Evolutionary conservation across 768 basidiomycete genomes (phyloP).

Genomic region (Lanmaoa pseudosensibilis): DNA sequence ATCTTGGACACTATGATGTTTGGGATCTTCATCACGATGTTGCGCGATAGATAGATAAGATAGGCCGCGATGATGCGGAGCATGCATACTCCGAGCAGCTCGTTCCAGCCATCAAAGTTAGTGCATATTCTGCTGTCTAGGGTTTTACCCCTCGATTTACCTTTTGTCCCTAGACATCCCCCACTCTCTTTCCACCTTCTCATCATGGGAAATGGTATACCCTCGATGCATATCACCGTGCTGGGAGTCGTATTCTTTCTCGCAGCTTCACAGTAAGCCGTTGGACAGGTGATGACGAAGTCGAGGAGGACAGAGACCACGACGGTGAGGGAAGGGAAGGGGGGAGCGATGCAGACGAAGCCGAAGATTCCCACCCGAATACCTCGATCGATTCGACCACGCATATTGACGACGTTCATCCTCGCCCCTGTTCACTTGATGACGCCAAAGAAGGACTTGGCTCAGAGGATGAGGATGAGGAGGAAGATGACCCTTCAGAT

Average conservation of each 20-base stretch:
- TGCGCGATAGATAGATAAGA: slow-evolving; percentile 56
- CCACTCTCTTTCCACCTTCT: slow-evolving; percentile 66
- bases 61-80: slow-evolving; percentile 84
- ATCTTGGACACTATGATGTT: background rate
- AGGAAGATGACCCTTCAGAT: slow-evolving; percentile 58
- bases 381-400: slow-evolving; percentile 25
- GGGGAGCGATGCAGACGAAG: slow-evolving; percentile 31
- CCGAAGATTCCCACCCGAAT: slow-evolving; percentile 26
- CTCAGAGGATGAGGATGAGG: slow-evolving; percentile 43
- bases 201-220: slow-evolving; percentile 54
- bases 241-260: slow-evolving; percentile 90
- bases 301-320: slow-evolving; percentile 3
- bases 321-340: slow-evolving; percentile 37
- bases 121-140: slow-evolving; percentile 13
- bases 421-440: slow-evolving; percentile 2
- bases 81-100: slow-evolving; percentile 66
- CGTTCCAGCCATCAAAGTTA: slow-evolving; percentile 68
- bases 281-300: slow-evolving; percentile 43
- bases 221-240: slow-evolving; percentile 75
- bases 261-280: slow-evolving; percentile 85
- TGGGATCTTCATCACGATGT: background rate
- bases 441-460: slow-evolving; percentile 32
- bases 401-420: slow-evolving; percentile 30
- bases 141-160: background rate
- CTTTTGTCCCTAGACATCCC: slow-evolving; percentile 49